These are phyloP conservation scores for Penicillium olsonii DNA, from an alignment of 2,329 filamentous ascomycete genomes.

Conservation along the genomic window DNA sequence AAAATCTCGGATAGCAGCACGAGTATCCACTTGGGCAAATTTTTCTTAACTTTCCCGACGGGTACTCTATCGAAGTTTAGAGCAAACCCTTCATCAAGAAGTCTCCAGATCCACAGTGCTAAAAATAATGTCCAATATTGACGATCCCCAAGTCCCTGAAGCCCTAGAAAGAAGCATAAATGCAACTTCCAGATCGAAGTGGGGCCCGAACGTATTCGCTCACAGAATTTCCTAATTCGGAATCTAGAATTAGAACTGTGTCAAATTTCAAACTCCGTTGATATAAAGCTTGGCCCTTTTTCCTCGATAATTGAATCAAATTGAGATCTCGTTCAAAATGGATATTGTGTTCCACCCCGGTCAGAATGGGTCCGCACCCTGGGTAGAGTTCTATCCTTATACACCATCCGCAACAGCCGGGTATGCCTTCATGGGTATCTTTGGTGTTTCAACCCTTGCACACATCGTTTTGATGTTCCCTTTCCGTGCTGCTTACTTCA, in stretches of 20 bases:
- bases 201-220: slow-evolving; percentile 31
- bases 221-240: slow-evolving; percentile 24
- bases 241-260: slow-evolving; percentile 7
- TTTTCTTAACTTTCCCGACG: too few relatives aligned
- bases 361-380: slow-evolving; percentile 32
- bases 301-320: background rate
- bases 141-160: background rate
- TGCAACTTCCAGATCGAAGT: background rate
- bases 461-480: slow-evolving; percentile 36
- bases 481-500: slow-evolving; percentile 38
- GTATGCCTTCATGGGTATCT: slow-evolving; percentile 39
- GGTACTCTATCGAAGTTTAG: too few relatives aligned
- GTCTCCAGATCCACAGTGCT: background rate
- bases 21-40: too few relatives aligned
- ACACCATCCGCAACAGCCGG: slow-evolving; percentile 36
- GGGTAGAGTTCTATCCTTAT: slow-evolving; percentile 41
- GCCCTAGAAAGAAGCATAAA: slow-evolving; percentile 2
- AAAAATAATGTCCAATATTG: background rate
- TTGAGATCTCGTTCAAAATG: slow-evolving; percentile 19
- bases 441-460: slow-evolving; percentile 31
- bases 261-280: background rate
- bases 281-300: background rate
- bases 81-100: too few relatives aligned
- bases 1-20: too few relatives aligned
- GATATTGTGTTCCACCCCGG: slow-evolving; percentile 35